Base-by-base conservation (phyloP, 768 basidiomycete species). In the Pisolithus tinctorius region DNA sequence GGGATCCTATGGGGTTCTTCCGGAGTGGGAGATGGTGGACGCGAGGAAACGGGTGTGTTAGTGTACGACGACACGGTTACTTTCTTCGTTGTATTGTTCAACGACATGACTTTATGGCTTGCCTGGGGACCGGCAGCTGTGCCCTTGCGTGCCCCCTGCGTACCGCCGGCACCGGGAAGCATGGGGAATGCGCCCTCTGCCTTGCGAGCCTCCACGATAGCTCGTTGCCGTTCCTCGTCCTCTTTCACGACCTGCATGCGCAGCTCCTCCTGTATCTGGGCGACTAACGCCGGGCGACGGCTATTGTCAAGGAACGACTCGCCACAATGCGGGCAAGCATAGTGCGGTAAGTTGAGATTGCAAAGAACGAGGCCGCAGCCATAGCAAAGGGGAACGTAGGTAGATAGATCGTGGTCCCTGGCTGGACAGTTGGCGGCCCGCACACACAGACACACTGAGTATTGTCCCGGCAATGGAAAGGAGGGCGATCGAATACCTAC, bases 341-440 rank as follows among this genome's bases (percentile, higher is more conserved):
- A 68, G 48, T 78, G 60, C 2, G 84, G 83, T 0, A 65, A 69
- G 53, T 86, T 83, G 48, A 83, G 52, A 1, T 62, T 58, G 60
- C 85, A 88, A 4, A 86, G 65, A n/a, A 84, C 72, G 20, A 88
- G 69, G 14, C 82, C 85, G 54, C 85, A 88, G 0, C 62, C 56
- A 4, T 58, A 69, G 55, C 85, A 88, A 29, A 83, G 69, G 2
- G 79, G 71, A 1, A 71, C 74, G 60, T 83, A 77, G 16, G 20
- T 20, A 20, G 20, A 20, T 20, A 20, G 20, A 20, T 20, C 20
- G 20, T 20, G 20, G 1, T 20, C 20, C 20, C 20, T 20, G 20
- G 20, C 20, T 20, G 20, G 20, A 20, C 20, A 20, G 20, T 20
- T 20, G 64, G 20, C 20, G 20, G 20, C 20, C 20, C 20, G 20